Conservation (phyloP, 257 asterid species). For the Plantago major region DNA sequence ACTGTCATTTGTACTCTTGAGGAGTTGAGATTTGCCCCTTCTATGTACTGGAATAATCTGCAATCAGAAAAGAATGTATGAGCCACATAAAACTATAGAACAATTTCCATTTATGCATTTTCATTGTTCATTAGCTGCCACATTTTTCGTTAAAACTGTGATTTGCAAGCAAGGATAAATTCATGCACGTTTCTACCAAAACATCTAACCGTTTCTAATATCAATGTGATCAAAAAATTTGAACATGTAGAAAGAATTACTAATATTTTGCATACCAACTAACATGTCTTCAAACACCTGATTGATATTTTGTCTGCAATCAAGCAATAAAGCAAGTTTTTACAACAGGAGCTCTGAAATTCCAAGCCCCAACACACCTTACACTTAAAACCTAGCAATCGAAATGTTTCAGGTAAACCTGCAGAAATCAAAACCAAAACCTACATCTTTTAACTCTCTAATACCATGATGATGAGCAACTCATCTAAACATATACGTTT, state of each 20-base stretch:
- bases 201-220: not conserved
- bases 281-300: too few relatives aligned
- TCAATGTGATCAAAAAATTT: not conserved
- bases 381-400: too few relatives aligned
- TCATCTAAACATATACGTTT: too few relatives aligned
- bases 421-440: too few relatives aligned
- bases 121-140: not conserved
- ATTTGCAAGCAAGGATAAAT: not conserved
- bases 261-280: too few relatives aligned
- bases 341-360: too few relatives aligned
- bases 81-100: not conserved
- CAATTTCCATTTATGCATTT: not conserved
- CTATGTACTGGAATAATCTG: conserved; percentile 70
- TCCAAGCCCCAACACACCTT: too few relatives aligned
- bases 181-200: not conserved
- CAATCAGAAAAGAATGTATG: not conserved
- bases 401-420: too few relatives aligned
- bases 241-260: not conserved
- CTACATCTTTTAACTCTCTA: too few relatives aligned
- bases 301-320: too few relatives aligned
- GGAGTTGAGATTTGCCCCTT: conserved; percentile 80
- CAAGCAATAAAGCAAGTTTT: too few relatives aligned
- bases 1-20: conserved; percentile 62
- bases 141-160: not conserved
- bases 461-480: too few relatives aligned